Conservation (phyloP, 441 rosid species). For the Manihot esculenta region DNA sequence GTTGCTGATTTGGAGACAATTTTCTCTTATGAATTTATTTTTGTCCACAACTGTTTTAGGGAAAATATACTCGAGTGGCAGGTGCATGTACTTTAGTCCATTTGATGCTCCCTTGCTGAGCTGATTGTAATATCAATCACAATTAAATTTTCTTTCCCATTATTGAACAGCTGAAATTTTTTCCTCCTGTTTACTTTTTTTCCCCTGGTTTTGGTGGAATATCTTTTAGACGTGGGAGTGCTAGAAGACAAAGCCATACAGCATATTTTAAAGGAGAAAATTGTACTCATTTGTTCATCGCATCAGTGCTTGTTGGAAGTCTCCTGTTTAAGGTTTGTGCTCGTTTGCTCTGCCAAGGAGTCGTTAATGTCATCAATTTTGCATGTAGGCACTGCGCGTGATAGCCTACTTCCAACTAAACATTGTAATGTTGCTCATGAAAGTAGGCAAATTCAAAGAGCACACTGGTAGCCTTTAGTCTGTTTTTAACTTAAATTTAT, state of each 20-base stretch:
- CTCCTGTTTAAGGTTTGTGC: not conserved
- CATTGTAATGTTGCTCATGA: not conserved
- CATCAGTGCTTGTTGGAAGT: not conserved
- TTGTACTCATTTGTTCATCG: not conserved
- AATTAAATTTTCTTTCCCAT: conserved; percentile 6
- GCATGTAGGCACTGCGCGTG: not conserved
- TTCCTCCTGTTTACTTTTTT: not conserved
- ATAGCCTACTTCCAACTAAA: not conserved
- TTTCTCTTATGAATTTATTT: conserved; percentile 20
- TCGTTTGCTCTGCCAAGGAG: not conserved
- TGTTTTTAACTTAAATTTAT: too few relatives aligned
- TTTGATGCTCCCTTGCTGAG: conserved; percentile 23
- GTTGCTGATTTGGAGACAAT: conserved; percentile 23
- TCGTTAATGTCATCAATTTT: not conserved
- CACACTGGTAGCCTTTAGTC: not conserved
- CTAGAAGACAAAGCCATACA: not conserved
- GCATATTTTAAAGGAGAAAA: not conserved
- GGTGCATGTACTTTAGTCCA: conserved; percentile 20
- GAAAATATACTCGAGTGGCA: conserved; percentile 13
- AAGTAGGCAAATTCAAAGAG: too few relatives aligned
- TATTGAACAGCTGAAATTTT: conserved; percentile 21
- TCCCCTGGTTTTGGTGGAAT: not conserved
- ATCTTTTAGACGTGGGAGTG: not conserved
- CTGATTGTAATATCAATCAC: conserved; percentile 29
- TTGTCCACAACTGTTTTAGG: conserved; percentile 16